phyloP scores from a whole-genome alignment of 768 basidiomycete genomes.

The Rhodocollybia butyracea region DNA sequence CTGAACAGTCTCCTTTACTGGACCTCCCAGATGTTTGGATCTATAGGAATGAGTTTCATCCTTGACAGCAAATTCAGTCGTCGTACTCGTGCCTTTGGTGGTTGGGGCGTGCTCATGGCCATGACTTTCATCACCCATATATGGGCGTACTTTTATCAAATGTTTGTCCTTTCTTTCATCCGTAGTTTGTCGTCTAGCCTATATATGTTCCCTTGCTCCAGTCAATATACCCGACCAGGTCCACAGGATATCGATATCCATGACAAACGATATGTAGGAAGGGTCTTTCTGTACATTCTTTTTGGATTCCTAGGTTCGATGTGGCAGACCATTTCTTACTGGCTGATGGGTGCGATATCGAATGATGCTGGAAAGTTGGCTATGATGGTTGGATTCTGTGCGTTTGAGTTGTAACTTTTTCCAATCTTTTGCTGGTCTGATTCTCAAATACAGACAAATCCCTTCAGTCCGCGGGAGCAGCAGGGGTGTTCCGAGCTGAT shows the following conservation, averaged over 20 bases:
- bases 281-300: too few species aligned
- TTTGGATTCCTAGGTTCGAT: conserved; percentile 76
- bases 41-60: too few species aligned
- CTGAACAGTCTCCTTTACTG: too few species aligned
- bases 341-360: conserved; percentile 83
- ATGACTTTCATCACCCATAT: conserved; percentile 69
- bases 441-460: conserved; percentile 63
- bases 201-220: conserved; percentile 25
- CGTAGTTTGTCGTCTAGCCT: not conserved
- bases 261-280: conserved; percentile 52
- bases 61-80: too few species aligned
- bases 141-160: conserved; percentile 79
- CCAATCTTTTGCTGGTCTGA: too few species aligned
- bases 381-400: too few species aligned
- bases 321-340: conserved; percentile 84
- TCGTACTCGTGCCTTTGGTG: too few species aligned
- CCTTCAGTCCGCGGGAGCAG: conserved; percentile 74
- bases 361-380: too few species aligned
- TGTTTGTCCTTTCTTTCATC: conserved; percentile 30
- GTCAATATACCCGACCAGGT: conserved; percentile 28
- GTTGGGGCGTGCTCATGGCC: conserved; percentile 60
- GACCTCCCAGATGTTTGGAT: too few species aligned
- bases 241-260: conserved; percentile 54
- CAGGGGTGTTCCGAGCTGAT: conserved; percentile 70
- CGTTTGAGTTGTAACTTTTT: too few species aligned